phyloP scores from a whole-genome alignment of 805 yeast genomes.

The Cyberlindnera suaveolens region DNA sequence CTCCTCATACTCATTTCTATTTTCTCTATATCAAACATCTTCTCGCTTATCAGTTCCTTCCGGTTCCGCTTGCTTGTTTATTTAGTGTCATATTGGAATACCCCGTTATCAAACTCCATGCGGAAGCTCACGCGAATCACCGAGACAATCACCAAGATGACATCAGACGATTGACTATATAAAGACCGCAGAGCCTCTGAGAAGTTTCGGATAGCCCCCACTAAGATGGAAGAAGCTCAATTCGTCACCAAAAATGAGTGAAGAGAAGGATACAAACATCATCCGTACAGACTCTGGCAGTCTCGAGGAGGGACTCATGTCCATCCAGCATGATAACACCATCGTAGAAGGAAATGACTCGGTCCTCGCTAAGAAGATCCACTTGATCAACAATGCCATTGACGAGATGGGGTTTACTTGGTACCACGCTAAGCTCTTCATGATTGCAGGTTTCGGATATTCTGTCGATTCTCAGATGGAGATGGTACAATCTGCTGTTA shows the following conservation, averaged over 20 bases:
- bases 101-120: too few species aligned
- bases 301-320: neutral
- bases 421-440: constrained; percentile 39
- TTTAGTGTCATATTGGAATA: too few species aligned
- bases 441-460: constrained; percentile 48
- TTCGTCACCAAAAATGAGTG: neutral
- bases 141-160: too few species aligned
- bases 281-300: neutral
- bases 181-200: too few species aligned
- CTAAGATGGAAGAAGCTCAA: neutral
- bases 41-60: too few species aligned
- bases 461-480: constrained; percentile 46
- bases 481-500: constrained; percentile 39
- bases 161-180: too few species aligned
- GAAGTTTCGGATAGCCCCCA: too few species aligned
- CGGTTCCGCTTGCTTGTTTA: too few species aligned
- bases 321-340: constrained; percentile 5
- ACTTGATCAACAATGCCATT: constrained; percentile 44
- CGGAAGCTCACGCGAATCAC: too few species aligned
- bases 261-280: neutral
- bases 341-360: constrained; percentile 26
- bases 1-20: too few species aligned
- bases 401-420: constrained; percentile 59
- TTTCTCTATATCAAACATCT: too few species aligned
- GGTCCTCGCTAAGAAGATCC: constrained; percentile 30